Evolutionary conservation across 768 basidiomycete species (phyloP), one percentile per base, ranked within the genome.

Genomic region (Rhizopogon rudus): DNA sequence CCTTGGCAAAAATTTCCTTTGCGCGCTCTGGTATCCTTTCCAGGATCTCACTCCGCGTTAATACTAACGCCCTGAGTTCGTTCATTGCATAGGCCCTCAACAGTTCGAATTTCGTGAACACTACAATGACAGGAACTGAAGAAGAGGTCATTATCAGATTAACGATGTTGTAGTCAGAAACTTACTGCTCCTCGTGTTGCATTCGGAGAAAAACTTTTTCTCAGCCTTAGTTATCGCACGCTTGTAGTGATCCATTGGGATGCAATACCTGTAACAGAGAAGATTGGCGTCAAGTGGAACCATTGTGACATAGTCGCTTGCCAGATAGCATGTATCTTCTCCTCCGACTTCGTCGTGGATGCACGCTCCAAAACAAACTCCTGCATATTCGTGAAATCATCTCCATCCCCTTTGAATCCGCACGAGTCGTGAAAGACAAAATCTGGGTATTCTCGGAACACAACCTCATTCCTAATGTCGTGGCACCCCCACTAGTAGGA

Each of bases 381-480:
- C 31, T 39, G 37, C 49, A 50, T 39, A 14, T n/a, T 17, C 9
- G 17, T 5, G n/a, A 39, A 50, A 8, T 50, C 29, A 4, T 50
- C 7, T 33, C 7, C 29, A 8, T 12, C 5, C 6, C 49, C 49
- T 20, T 50, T 33, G 14, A 50, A 50, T 33, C n/a, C 37, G 0
- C 31, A 49, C 25, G 13, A 13, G 52, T 75, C 73, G 43, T 74
- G 74, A 49, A 74, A 73, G 43, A 69, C 63, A 51, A 71, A 73
- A 14, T 57, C 35, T 1, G 61, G 63, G 41, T 67, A 67, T 55
- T 59, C 68, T 40, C 53, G 53, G 58, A 67, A 73, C 2, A 59
- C 58, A 33, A 73, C 58, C 43, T 64, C 54, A 29, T 60, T 50
- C 44, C 65, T 43, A 35, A 74, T 68, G 56, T 74, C 59, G 55